A percentile compares a stretch with the other conserved stretches of the same genome.
These are phyloP conservation scores for Boletus subcaerulescens DNA, from an alignment of 768 basidiomycete genomes.

Conservation along the genomic window DNA sequence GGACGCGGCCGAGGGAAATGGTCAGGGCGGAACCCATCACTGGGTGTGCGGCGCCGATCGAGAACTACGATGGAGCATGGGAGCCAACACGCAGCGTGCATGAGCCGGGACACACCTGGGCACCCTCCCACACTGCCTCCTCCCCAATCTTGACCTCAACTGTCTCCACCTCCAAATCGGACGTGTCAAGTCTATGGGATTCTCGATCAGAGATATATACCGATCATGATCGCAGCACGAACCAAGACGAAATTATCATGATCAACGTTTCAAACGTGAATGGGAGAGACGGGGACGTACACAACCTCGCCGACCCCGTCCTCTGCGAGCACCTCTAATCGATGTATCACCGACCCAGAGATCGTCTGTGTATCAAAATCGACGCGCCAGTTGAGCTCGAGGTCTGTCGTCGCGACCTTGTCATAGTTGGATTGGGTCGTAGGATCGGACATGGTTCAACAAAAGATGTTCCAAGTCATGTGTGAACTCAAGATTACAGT, in stretches of 20 bases:
- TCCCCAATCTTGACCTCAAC: neutral
- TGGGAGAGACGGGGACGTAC: slow-evolving; percentile 33
- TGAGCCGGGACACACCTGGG: slow-evolving; percentile 10
- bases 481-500: too few species aligned
- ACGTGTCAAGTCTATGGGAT: slow-evolving; percentile 64
- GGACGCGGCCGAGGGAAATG: slow-evolving; percentile 46
- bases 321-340: slow-evolving; percentile 42
- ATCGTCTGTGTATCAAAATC: slow-evolving; percentile 66
- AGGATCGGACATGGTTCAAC: neutral
- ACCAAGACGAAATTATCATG: too few species aligned
- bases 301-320: slow-evolving; percentile 56
- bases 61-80: slow-evolving; percentile 39
- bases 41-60: slow-evolving; percentile 52
- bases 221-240: neutral
- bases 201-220: neutral
- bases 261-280: too few species aligned
- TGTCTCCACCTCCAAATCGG: slow-evolving; percentile 55
- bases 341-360: slow-evolving; percentile 63
- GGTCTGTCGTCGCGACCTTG: slow-evolving; percentile 60
- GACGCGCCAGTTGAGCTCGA: slow-evolving; percentile 74
- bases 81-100: slow-evolving; percentile 31
- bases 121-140: slow-evolving; percentile 35
- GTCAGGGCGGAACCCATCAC: slow-evolving; percentile 76
- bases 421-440: slow-evolving; percentile 79
- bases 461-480: too few species aligned